phyloP scores from a whole-genome alignment of 1,284 basidiomycete genomes.

The Caloboletus inedulis region DNA sequence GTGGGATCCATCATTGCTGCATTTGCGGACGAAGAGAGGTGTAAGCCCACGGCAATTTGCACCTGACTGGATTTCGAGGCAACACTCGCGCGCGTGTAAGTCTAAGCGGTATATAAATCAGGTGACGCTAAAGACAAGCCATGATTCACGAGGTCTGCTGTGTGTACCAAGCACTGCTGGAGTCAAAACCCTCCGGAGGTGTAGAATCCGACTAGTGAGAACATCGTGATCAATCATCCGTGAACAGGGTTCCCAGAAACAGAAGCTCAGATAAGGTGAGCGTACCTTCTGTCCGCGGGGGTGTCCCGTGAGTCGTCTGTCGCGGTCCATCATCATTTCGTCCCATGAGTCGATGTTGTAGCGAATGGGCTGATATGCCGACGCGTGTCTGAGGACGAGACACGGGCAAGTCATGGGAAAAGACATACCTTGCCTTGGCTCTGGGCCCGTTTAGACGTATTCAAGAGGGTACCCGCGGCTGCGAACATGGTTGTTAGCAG shows the following conservation, averaged over 20 bases:
- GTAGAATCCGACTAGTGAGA: constrained; percentile 61
- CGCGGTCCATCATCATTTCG: constrained; percentile 91
- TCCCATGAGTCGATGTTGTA: constrained; percentile 89
- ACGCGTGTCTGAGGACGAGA: background rate
- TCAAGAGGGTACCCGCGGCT: constrained; percentile 81
- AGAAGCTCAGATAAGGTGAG: constrained; percentile 11
- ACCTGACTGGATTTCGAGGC: background rate
- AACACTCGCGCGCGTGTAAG: background rate
- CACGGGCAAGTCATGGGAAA: background rate
- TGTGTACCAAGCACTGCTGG: constrained; percentile 77
- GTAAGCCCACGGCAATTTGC: background rate
- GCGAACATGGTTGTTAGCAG: constrained; percentile 88
- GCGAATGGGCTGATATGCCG: constrained; percentile 62
- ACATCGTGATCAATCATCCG: background rate
- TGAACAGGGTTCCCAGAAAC: background rate
- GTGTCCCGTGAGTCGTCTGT: constrained; percentile 86
- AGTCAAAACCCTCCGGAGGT: constrained; percentile 73
- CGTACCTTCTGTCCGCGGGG: constrained; percentile 80
- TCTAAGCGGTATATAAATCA: constrained; percentile 24
- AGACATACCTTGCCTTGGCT: constrained; percentile 84
- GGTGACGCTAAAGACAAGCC: constrained; percentile 1
- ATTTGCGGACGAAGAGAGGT: background rate
- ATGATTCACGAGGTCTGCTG: constrained; percentile 39
- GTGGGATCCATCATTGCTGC: background rate
- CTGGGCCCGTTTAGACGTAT: constrained; percentile 70